Percentiles rank a stretch among this genome's conserved stretches.
phyloP scores from a whole-genome alignment of 257 asterid genomes.

The Scutellaria baicalensis region DNA sequence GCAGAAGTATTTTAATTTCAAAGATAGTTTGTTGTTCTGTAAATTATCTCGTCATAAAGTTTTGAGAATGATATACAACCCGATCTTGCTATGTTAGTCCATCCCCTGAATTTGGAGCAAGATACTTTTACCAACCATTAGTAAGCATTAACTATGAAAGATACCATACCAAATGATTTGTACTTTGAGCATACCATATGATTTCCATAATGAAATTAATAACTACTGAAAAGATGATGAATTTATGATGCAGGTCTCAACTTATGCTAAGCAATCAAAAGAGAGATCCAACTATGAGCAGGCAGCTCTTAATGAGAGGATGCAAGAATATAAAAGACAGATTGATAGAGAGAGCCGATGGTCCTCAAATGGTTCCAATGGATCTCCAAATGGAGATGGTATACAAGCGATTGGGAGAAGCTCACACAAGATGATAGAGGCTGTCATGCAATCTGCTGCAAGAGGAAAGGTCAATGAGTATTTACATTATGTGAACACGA shows the following conservation, averaged over 20 bases:
- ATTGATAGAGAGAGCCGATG: constrained; percentile 90
- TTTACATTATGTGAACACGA: constrained; percentile 7
- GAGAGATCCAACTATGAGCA: constrained; percentile 94
- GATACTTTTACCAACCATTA: not conserved
- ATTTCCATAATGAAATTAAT: not conserved
- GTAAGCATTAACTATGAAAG: not conserved
- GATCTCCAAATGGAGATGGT: constrained; percentile 98
- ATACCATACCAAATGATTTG: not conserved
- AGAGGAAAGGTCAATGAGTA: constrained; percentile 75
- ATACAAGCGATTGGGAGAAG: constrained; percentile 96
- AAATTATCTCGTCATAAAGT: not conserved
- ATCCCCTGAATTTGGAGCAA: not conserved
- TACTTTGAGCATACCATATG: not conserved
- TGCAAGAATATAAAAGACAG: constrained; percentile 96
- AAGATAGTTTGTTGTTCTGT: not conserved
- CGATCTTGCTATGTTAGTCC: not conserved
- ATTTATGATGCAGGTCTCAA: constrained; percentile 61
- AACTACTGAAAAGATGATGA: constrained; percentile 11
- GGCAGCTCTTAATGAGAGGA: constrained; percentile 95
- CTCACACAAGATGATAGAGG: constrained; percentile 99
- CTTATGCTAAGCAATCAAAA: constrained; percentile 93
- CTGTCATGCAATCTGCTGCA: constrained; percentile 97
- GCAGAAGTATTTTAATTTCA: not conserved
- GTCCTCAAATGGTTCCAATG: constrained; percentile 81
- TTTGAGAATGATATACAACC: not conserved